Evolutionary conservation across 148 eudicot species (phyloP), one percentile per base, ranked within the genome.

Genomic region (Nepenthes gracilis): DNA sequence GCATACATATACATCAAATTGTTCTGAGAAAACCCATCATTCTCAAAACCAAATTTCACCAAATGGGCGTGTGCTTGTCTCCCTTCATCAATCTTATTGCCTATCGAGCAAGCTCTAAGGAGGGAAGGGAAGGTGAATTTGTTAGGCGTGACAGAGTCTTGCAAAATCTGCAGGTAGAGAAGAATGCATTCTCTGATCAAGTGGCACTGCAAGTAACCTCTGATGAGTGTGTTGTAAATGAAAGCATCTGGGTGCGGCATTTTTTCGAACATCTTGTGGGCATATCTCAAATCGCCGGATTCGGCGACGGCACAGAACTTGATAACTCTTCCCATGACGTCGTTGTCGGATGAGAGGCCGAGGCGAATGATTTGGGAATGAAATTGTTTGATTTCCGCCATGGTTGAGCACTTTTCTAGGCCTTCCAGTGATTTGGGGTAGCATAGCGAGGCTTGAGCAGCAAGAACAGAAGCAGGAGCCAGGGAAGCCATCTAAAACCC

Each of bases 191-290:
- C 62, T 59, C 47, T 59, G 32, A 47, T 55, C 6, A 70, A 54
- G 14, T 68, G 33, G 34, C 60, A 66, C 15, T 79, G 70, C 54
- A 88, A 69, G 68, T 73, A 70, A 66, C 80, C 96, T 65, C 82
- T 73, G 35, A 88, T 73, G 12, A 88, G 63, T 35, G 81, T 83
- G 58, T 88, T 88, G 58, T 79, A 85, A 33, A 88, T 60, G 38
- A 88, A 85, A 37, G 96, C 73, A 67, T 88, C 91, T 61, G 96
- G 96, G 50, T 81, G 78, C 5, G 87, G 82, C 79, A 85, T 61
- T 64, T 13, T 35, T 33, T 68, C 85, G 61, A 88, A 76, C 76
- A 79, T 49, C 59, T 67, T 65, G 71, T 74, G 79, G 33, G 93
- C 96, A 66, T 88, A 85, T 15, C 58, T 11, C 48, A 85, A 72